phyloP scores from a whole-genome alignment of 2,329 filamentous ascomycete genomes.

The Apiospora marii region DNA sequence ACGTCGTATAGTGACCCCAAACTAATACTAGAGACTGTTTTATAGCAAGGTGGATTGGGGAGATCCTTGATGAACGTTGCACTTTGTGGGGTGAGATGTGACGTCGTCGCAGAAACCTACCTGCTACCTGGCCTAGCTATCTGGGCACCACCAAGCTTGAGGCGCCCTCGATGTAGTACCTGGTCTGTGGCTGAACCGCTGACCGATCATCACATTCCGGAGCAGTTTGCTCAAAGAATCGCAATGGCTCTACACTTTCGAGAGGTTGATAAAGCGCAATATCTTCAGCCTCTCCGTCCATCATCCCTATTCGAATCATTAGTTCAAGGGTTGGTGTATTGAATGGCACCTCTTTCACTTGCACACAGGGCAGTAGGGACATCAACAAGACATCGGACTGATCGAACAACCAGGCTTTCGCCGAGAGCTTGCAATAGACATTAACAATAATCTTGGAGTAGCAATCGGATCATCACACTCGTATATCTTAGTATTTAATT shows the following conservation, averaged over 20 bases:
- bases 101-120: neutral
- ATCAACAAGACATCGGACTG: too few relatives aligned
- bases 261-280: neutral
- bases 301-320: neutral
- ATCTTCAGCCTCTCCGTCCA: too few relatives aligned
- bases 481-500: too few relatives aligned
- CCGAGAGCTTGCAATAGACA: too few relatives aligned
- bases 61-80: neutral
- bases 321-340: neutral
- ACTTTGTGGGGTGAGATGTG: neutral
- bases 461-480: too few relatives aligned
- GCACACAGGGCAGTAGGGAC: too few relatives aligned
- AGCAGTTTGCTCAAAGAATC: neutral
- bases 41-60: slow-evolving; percentile 3
- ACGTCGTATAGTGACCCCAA: slow-evolving; percentile 9
- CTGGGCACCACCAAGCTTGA: too few relatives aligned
- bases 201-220: neutral
- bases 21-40: slow-evolving; percentile 10
- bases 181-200: neutral
- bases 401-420: too few relatives aligned
- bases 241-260: neutral
- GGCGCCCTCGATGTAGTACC: neutral
- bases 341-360: neutral
- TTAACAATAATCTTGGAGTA: too few relatives aligned
- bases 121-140: neutral